Evolutionary conservation across 169 alveolate genomes (phyloP).

Genomic region (Fabrea salina): DNA sequence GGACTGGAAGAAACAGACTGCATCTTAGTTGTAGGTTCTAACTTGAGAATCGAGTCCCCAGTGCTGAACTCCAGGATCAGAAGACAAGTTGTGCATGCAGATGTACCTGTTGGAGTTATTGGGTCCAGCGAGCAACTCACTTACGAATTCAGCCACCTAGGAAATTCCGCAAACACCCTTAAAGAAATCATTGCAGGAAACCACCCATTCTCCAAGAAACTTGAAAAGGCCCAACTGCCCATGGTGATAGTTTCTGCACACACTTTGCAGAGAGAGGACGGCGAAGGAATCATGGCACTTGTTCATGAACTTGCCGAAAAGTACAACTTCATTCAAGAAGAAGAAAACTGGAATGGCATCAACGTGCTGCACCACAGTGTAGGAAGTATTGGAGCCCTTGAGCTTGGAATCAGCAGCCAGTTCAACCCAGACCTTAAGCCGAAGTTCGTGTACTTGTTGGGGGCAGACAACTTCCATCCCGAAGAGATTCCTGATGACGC

Average conservation of each 20-base stretch:
- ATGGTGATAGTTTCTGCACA: conserved; percentile 56
- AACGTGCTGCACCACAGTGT: conserved; percentile 62
- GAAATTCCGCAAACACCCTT: conserved; percentile 58
- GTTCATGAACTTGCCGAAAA: conserved; percentile 44
- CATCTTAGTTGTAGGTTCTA: conserved; percentile 63
- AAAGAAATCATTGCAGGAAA: conserved; percentile 63
- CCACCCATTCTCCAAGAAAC: conserved; percentile 64
- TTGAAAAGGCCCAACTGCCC: conserved; percentile 67
- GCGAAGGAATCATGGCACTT: conserved; percentile 47
- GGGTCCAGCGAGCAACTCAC: conserved; percentile 59
- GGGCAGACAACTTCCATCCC: conserved; percentile 68
- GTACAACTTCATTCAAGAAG: conserved; percentile 46
- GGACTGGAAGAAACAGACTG: conserved; percentile 78
- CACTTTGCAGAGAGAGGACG: conserved; percentile 61
- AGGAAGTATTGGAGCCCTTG: conserved; percentile 67
- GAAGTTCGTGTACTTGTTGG: conserved; percentile 65
- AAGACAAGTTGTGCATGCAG: conserved; percentile 41
- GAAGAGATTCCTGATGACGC: conserved; percentile 79
- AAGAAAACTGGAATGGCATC: conserved; percentile 72
- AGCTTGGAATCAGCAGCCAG: conserved; percentile 67
- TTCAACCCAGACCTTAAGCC: conserved; percentile 34
- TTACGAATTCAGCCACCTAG: conserved; percentile 58
- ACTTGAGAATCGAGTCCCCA: conserved; percentile 67
- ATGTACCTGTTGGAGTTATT: conserved; percentile 57
- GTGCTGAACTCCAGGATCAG: conserved; percentile 70